Evolutionary conservation across 2,329 filamentous ascomycete species (phyloP), one percentile per base, ranked within the genome.

Genomic region (Ophiostoma perfectum): DNA sequence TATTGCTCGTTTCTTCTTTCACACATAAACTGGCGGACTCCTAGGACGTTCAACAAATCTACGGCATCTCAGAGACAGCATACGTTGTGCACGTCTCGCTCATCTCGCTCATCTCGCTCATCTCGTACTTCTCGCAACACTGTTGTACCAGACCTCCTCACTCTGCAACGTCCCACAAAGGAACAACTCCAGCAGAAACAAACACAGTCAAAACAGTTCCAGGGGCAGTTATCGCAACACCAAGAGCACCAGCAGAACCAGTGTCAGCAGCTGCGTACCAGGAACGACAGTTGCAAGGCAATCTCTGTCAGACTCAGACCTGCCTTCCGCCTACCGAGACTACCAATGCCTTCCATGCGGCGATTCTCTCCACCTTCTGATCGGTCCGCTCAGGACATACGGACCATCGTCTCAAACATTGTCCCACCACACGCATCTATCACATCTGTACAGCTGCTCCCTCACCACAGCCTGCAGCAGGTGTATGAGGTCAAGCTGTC

Each of bases 401-500:
- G 76, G 74, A 73, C 75, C 36, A 75, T 79, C 66, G 75, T 82
- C 70, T 75, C 71, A 66, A 66, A 70, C 2, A 73, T 70, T 71
- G 72, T 74, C 71, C 75, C 69, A 38, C 76, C 77, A 62, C 72
- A 75, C 66, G 71, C 75, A 47, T 74, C 73, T 38, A 73, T 82
- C 67, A 73, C 76, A 41, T 74, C 75, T 41, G 71, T 81, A 64
- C 74, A 75, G 42, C 72, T 74, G 16, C 72, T 80, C 39, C 77
- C 77, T 11, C 58, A 68, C 41, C 45, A 63, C 39, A 75, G 78
- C 11, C 77, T 78, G 8, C 78, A 81, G 68, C 77, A 79, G 67
- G 75, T 78, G 66, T 84, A 81, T 74, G 76, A 77, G 70, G 76
- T 83, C 67, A 76, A 75, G 45, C 74, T 81, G 60, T 79, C 78